Evolutionary conservation across 2,329 filamentous ascomycete species (phyloP).

Genomic region (Arachnomyces sp.): DNA sequence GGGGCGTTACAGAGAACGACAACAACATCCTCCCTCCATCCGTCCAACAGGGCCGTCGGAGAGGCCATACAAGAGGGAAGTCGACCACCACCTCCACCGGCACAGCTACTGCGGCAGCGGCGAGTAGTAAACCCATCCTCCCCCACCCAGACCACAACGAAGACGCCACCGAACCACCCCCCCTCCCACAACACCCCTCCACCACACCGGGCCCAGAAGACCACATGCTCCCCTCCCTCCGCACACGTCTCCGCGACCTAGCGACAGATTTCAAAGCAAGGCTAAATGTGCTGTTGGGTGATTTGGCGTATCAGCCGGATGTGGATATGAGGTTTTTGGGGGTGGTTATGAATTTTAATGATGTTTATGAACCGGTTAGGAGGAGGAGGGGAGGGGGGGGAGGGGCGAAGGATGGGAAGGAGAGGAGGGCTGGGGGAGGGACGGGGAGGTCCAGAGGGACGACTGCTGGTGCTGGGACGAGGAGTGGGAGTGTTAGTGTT

Average conservation of each 20-base stretch:
- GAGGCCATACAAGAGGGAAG: slow-evolving; percentile 1
- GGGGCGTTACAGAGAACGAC: slow-evolving; percentile 54
- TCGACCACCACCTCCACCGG: slow-evolving; percentile 1
- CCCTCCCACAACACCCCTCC: slow-evolving; percentile 24
- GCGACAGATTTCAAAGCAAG: slow-evolving; percentile 67
- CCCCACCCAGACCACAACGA: slow-evolving; percentile 15
- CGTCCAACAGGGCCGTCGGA: background rate
- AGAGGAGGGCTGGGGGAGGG: slow-evolving; percentile 17
- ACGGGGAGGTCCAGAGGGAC: slow-evolving; percentile 20
- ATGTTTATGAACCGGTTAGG: slow-evolving; percentile 76
- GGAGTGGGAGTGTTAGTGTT: slow-evolving; percentile 17
- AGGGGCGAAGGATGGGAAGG: slow-evolving; percentile 27
- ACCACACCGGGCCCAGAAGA: slow-evolving; percentile 41
- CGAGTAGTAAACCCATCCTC: background rate
- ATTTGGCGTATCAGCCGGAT: slow-evolving; percentile 86
- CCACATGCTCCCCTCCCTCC: slow-evolving; percentile 64
- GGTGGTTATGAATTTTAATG: slow-evolving; percentile 98
- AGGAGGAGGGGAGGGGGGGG: slow-evolving; percentile 50
- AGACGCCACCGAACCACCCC: slow-evolving; percentile 30
- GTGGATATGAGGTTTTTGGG: slow-evolving; percentile 92
- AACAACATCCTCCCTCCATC: slow-evolving; percentile 20
- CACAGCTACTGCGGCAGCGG: no score
- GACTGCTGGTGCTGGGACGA: slow-evolving; percentile 14
- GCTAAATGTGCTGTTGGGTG: slow-evolving; percentile 75
- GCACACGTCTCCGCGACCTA: slow-evolving; percentile 63